Conservation (phyloP, 768 basidiomycete genomes). For the Scleroderma citrinum region DNA sequence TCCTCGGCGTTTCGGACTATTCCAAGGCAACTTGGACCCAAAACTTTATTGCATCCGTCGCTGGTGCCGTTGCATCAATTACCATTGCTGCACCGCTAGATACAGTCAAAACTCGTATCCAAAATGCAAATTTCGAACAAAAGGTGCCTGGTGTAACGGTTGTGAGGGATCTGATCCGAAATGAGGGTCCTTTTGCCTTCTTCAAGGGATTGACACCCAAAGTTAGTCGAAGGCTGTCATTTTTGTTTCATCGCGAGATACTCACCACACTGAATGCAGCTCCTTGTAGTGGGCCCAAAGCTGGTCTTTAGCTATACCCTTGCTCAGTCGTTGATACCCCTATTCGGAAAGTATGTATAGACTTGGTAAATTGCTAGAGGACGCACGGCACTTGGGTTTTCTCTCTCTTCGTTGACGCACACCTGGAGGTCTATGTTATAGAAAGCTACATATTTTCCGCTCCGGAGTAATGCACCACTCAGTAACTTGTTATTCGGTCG, state of each 20-base stretch:
- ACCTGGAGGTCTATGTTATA: neutral
- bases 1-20: constrained; percentile 85
- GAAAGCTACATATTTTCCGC: neutral
- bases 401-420: neutral
- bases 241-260: constrained; percentile 10
- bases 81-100: constrained; percentile 95
- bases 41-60: constrained; percentile 94
- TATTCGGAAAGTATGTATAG: constrained; percentile 81
- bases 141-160: constrained; percentile 78
- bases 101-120: constrained; percentile 94
- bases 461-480: constrained; percentile 3
- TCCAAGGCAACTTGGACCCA: constrained; percentile 94
- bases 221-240: constrained; percentile 40
- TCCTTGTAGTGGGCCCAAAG: constrained; percentile 95
- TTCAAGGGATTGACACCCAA: constrained; percentile 99
- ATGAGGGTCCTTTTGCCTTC: constrained; percentile 79
- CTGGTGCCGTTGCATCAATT: constrained; percentile 92
- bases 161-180: constrained; percentile 76
- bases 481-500: neutral
- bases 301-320: constrained; percentile 98
- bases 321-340: constrained; percentile 91
- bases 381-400: neutral
- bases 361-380: neutral
- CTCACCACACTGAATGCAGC: constrained; percentile 44
- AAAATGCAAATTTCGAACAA: constrained; percentile 94